These are phyloP conservation scores for Pouteria glomerata DNA, from an alignment of 148 eudicot genomes.

Conservation along the genomic window DNA sequence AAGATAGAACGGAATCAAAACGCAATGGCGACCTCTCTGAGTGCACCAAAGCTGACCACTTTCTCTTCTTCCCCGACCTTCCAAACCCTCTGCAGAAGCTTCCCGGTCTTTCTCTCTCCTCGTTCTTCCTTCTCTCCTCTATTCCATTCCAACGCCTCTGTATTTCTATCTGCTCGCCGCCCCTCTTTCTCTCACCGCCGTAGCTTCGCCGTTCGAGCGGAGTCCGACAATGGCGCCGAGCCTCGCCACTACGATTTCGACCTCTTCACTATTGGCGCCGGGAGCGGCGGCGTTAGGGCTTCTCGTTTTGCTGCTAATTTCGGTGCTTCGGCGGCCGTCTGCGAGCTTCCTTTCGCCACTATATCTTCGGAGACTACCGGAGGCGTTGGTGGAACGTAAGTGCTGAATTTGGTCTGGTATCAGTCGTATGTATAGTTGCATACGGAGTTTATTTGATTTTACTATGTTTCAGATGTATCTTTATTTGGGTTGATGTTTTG, in stretches of 20 bases:
- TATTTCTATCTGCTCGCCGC: conserved; percentile 16
- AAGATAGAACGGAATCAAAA: background rate
- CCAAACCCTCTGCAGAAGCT: conserved; percentile 19
- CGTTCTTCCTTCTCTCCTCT: conserved; percentile 11
- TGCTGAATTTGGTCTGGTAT: background rate
- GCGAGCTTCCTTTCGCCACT: conserved; percentile 84
- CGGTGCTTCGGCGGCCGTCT: conserved; percentile 87
- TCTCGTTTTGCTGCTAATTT: conserved; percentile 79
- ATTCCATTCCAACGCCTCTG: conserved; percentile 17
- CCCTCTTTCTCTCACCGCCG: conserved; percentile 27
- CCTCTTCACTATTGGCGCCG: conserved; percentile 90
- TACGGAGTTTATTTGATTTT: background rate
- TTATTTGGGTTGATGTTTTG: background rate
- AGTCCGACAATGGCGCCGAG: conserved; percentile 47
- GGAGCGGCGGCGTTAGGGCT: conserved; percentile 96
- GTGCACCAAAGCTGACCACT: conserved; percentile 38
- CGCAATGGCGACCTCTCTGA: conserved; percentile 45
- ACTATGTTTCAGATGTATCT: too few relatives aligned
- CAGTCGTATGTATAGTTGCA: background rate
- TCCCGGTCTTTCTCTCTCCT: conserved; percentile 10
- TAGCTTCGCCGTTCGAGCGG: conserved; percentile 42
- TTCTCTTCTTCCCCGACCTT: conserved; percentile 24
- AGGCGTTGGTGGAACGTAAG: conserved; percentile 96
- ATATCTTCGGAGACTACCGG: conserved; percentile 71
- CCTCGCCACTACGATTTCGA: conserved; percentile 64